Percentiles rank a stretch among this genome's conserved stretches.
phyloP scores from a whole-genome alignment of 2,329 filamentous ascomycete species.

The Dichotomopilus funicola region DNA sequence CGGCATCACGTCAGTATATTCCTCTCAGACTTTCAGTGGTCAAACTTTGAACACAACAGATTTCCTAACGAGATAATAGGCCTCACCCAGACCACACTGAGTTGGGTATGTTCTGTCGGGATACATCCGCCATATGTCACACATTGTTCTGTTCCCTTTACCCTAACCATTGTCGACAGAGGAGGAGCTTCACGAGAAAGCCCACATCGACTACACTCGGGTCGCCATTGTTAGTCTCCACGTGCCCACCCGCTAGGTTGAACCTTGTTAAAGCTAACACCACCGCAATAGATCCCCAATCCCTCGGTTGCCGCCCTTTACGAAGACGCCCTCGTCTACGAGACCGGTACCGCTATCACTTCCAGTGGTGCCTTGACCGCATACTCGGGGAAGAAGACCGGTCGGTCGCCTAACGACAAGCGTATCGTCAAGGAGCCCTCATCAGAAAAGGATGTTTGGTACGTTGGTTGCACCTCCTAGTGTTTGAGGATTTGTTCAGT shows the following conservation, averaged over 20 bases:
- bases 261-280: constrained; percentile 19
- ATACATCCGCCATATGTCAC: not conserved
- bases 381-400: constrained; percentile 97
- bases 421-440: constrained; percentile 86
- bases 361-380: constrained; percentile 91
- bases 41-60: not conserved
- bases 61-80: constrained; percentile 38
- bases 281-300: constrained; percentile 61
- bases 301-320: constrained; percentile 92
- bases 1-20: constrained; percentile 72
- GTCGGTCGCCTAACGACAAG: constrained; percentile 94
- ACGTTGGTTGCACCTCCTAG: constrained; percentile 22
- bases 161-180: constrained; percentile 37
- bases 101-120: constrained; percentile 51
- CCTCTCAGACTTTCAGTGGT: not conserved
- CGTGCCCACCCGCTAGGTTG: not conserved
- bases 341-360: constrained; percentile 95
- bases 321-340: constrained; percentile 95
- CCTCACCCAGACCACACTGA: constrained; percentile 87
- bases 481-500: not conserved
- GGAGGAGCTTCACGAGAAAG: constrained; percentile 93
- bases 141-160: not conserved
- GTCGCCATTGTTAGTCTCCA: constrained; percentile 78
- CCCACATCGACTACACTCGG: constrained; percentile 98
- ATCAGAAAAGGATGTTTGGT: constrained; percentile 89